Evolutionary conservation across 2,329 filamentous ascomycete genomes (phyloP).

Genomic region (Tolypocladium cylindrosporum): DNA sequence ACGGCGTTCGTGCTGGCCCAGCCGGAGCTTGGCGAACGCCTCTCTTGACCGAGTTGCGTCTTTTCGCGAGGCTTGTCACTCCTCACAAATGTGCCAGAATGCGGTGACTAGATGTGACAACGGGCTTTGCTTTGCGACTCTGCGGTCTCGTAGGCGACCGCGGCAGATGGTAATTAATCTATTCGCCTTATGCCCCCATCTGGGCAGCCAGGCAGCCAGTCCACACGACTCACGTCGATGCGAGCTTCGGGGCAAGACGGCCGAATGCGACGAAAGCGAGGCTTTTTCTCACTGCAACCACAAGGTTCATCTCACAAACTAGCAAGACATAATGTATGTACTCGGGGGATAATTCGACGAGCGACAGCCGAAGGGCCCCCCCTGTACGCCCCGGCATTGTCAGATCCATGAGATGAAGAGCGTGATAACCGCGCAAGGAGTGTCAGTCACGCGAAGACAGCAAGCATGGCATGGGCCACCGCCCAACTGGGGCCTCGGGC

Average conservation of each 20-base stretch:
- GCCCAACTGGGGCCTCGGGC: neutral
- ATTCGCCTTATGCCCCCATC: neutral
- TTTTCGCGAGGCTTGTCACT: too few relatives aligned
- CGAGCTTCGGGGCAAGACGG: neutral
- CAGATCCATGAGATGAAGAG: neutral
- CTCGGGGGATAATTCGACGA: neutral
- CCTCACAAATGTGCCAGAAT: neutral
- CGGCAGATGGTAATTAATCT: neutral
- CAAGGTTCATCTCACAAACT: neutral
- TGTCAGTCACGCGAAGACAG: neutral
- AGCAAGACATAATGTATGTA: too few relatives aligned
- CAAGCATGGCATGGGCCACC: neutral
- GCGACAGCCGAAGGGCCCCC: neutral
- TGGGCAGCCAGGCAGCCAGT: neutral
- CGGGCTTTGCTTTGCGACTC: neutral
- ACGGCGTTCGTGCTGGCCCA: neutral
- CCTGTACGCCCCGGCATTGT: neutral
- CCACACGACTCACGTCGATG: too few relatives aligned
- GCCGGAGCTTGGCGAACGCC: neutral
- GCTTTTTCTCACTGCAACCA: neutral
- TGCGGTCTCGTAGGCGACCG: neutral
- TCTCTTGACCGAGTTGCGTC: neutral
- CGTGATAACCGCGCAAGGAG: neutral
- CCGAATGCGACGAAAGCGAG: neutral
- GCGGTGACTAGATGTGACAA: neutral